Evolutionary conservation across 1,284 basidiomycete species (phyloP).

Genomic region (Xerocomus nothofagi): DNA sequence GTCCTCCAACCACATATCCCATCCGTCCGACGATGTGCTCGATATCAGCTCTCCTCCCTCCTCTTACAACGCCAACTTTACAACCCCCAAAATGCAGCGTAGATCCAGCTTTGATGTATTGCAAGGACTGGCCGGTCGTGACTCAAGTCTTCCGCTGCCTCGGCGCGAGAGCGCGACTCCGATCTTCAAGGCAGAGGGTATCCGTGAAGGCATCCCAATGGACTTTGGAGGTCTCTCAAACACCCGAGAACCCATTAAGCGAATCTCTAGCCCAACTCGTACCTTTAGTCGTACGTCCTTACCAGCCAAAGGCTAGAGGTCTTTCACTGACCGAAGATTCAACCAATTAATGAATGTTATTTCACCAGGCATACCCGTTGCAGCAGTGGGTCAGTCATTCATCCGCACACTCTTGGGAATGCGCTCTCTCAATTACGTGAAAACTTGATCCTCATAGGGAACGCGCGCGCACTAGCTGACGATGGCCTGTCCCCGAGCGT

Average conservation of each 20-base stretch:
- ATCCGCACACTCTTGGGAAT: constrained; percentile 9
- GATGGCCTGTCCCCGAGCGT: constrained; percentile 49
- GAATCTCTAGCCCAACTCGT: constrained; percentile 68
- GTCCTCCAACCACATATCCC: constrained; percentile 31
- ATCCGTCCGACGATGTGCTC: constrained; percentile 37
- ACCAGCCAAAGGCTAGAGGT: constrained; percentile 26
- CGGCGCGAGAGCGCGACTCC: constrained; percentile 44
- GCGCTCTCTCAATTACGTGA: constrained; percentile 17
- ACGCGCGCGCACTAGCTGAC: constrained; percentile 77
- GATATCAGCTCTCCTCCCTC: constrained; percentile 40
- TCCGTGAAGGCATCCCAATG: constrained; percentile 71
- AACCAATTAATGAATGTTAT: constrained; percentile 23
- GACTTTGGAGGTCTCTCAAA: constrained; percentile 44
- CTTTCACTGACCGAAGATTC: constrained; percentile 30
- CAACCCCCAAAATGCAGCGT: constrained; percentile 49
- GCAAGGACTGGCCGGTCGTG: constrained; percentile 66
- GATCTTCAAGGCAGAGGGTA: constrained; percentile 49
- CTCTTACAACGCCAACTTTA: constrained; percentile 34
- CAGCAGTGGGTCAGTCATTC: constrained; percentile 66
- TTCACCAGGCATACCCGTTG: constrained; percentile 72
- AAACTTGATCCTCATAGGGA: constrained; percentile 50
- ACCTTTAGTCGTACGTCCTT: constrained; percentile 72
- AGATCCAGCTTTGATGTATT: constrained; percentile 73
- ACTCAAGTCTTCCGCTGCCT: constrained; percentile 70
- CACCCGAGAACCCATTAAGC: constrained; percentile 46